Evolutionary conservation across 495 filamentous ascomycete genomes (phyloP).

Genomic region (Echria macrotheca): DNA sequence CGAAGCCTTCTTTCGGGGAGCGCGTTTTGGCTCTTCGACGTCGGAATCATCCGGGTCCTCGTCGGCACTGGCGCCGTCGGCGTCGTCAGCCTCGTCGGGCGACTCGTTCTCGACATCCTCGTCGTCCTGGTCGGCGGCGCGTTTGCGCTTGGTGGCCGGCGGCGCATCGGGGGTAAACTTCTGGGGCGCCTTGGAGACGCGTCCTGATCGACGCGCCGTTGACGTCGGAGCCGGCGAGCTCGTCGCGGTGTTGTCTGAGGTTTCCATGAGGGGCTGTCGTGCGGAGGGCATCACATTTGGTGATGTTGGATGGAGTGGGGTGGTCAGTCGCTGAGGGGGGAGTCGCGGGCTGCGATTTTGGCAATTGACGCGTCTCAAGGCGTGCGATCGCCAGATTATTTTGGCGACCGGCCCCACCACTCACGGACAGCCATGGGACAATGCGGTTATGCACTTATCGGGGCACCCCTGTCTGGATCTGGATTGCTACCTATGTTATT

Average conservation of each 20-base stretch:
- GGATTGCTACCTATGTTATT: too few relatives aligned
- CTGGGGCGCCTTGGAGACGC: constrained; percentile 68
- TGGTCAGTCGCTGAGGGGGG: constrained; percentile 7
- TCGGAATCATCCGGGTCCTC: constrained; percentile 42
- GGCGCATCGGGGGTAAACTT: constrained; percentile 52
- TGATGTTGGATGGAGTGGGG: constrained; percentile 11
- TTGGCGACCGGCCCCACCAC: constrained; percentile 22
- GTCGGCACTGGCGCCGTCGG: constrained; percentile 39
- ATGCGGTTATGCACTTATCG: constrained; percentile 15
- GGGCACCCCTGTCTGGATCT: too few relatives aligned
- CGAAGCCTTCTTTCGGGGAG: constrained; percentile 27
- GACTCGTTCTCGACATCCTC: constrained; percentile 51
- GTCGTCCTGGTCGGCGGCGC: constrained; percentile 43
- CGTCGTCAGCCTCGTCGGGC: constrained; percentile 47
- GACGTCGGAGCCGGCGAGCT: constrained; percentile 43
- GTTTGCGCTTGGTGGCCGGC: constrained; percentile 49
- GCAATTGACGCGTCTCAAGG: constrained; percentile 32
- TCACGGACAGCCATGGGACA: constrained; percentile 1
- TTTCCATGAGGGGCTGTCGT: constrained; percentile 43
- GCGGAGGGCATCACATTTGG: constrained; percentile 30
- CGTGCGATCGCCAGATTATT: constrained; percentile 27
- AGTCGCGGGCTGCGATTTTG: constrained; percentile 7
- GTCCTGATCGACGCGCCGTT: constrained; percentile 68
- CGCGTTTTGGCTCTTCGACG: constrained; percentile 33
- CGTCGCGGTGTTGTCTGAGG: constrained; percentile 53